Conservation (phyloP, 2,329 filamentous ascomycete species). For the Aspergillaceae sp. region DNA sequence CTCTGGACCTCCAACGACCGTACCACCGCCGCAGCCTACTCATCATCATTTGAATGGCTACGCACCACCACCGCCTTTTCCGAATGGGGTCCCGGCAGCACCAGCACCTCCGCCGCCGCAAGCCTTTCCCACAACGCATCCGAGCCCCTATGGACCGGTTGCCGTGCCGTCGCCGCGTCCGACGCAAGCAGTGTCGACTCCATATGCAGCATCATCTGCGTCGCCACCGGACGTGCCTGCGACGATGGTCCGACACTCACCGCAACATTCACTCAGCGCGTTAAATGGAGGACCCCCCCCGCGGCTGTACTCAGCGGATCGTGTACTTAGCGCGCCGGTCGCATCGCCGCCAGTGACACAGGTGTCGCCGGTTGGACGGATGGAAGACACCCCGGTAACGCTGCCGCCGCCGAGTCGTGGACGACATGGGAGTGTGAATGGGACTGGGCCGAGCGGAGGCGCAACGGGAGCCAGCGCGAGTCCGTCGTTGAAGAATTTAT, state of each 20-base stretch:
- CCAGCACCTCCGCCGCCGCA: slow-evolving; percentile 8
- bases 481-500: slow-evolving; percentile 64
- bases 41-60: slow-evolving; percentile 47
- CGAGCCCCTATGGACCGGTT: slow-evolving; percentile 31
- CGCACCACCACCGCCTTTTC: slow-evolving; percentile 23
- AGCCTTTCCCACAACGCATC: slow-evolving; percentile 27
- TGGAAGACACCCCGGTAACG: slow-evolving; percentile 21
- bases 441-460: slow-evolving; percentile 10
- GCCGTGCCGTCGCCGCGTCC: slow-evolving; percentile 26
- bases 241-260: slow-evolving; percentile 28
- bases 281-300: slow-evolving; percentile 28
- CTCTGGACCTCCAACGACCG: slow-evolving; percentile 22
- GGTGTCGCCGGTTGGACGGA: slow-evolving; percentile 21
- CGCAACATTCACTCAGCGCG: slow-evolving; percentile 28
- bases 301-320: slow-evolving; percentile 32
- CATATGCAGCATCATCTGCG: slow-evolving; percentile 26
- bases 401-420: slow-evolving; percentile 18
- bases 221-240: slow-evolving; percentile 32
- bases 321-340: slow-evolving; percentile 23
- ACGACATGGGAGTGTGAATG: slow-evolving; percentile 20
- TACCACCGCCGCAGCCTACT: slow-evolving; percentile 30
- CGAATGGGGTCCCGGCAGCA: slow-evolving; percentile 26
- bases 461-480: slow-evolving; percentile 62
- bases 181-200: slow-evolving; percentile 22
- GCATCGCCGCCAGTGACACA: slow-evolving; percentile 30